These are phyloP conservation scores for Triticum aestivum DNA, from an alignment of 176 grass and related monocot species.

Conservation along the genomic window IWGSC_CS_RefSeq_v2.1 NC_057797.1:696478926-696479425, in stretches of 20 bases:
- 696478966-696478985: no score
- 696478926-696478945: no score
- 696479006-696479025: no score
- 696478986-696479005: no score
- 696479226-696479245: background rate
- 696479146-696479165: background rate
- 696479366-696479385: background rate
- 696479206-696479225: background rate
- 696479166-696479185: background rate
- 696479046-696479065: no score
- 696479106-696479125: background rate
- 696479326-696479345: no score
- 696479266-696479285: background rate
- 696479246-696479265: no score
- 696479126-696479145: background rate
- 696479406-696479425: background rate
- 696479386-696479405: background rate
- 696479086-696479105: background rate
- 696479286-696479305: background rate
- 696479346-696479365: background rate
- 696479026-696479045: no score
- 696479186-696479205: background rate
- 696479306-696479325: no score
- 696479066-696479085: background rate
- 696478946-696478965: no score